These are phyloP conservation scores for Phanerochaete carnosa DNA, from an alignment of 768 basidiomycete species.

Conservation along the genomic window DNA sequence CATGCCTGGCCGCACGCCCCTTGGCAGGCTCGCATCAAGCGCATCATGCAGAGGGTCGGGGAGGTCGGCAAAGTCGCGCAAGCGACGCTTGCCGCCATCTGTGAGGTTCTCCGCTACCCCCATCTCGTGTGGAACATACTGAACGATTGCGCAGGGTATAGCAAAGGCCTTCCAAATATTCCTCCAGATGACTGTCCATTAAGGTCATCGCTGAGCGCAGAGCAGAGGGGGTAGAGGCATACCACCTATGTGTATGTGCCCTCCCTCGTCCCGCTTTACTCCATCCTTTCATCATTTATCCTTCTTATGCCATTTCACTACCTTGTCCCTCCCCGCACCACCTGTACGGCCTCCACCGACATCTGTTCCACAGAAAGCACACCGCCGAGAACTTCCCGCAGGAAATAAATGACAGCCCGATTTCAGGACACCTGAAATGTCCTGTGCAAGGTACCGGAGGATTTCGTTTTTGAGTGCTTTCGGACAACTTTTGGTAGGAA, in stretches of 20 bases:
- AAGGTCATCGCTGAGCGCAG: conserved; percentile 78
- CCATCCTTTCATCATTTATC: neutral
- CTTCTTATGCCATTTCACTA: neutral
- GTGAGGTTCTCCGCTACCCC: conserved; percentile 43
- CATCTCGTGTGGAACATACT: neutral
- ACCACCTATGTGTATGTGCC: conserved; percentile 76
- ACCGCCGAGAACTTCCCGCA: conserved; percentile 92
- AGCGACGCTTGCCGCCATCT: conserved; percentile 94
- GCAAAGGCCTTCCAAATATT: conserved; percentile 95
- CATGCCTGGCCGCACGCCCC: neutral
- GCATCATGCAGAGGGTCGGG: conserved; percentile 99
- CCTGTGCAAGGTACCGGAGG: too few relatives aligned
- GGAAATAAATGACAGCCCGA: conserved; percentile 60
- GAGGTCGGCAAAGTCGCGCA: conserved; percentile 98
- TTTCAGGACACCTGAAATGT: too few relatives aligned
- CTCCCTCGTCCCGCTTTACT: neutral
- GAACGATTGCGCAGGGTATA: conserved; percentile 27
- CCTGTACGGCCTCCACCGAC: neutral
- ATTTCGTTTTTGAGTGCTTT: too few relatives aligned
- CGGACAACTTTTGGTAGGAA: too few relatives aligned
- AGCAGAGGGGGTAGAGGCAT: conserved; percentile 85
- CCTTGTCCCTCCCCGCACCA: neutral
- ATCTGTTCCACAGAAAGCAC: conserved; percentile 66
- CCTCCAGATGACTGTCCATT: conserved; percentile 72
- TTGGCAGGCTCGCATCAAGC: conserved; percentile 90